Evolutionary conservation across 305 asterid species (phyloP), one percentile per base, ranked within the genome.

Genomic region (Solanum hybrid): DNA sequence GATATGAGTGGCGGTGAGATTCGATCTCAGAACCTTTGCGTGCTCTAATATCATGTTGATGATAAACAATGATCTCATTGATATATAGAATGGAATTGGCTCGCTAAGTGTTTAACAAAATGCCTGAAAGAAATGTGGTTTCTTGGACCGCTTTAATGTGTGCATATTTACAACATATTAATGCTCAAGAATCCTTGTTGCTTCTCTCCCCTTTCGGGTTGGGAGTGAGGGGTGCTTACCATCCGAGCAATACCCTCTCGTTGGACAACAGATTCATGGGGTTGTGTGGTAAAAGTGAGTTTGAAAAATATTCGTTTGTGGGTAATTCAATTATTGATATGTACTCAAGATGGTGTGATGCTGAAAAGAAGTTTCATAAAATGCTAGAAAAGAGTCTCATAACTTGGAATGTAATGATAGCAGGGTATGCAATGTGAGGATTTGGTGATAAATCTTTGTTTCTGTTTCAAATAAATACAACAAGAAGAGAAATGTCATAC

Each of bases 61-160:
- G 93, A 89, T 93, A 78, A 92, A 79, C 86, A 93, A 91, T 32
- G 92, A 93, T 90, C 92, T 95, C 83, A 92, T 95, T 38, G 93
- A 91, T 68, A 89, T 91, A 90, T 39, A 91, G 93, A 82, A 36
- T 91, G 81, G 89, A 90, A 4, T 26, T 72, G 24, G 5, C 0
- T 12, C 90, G 39, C 78, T 41, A 0, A 0, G 91, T 94, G 96
- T 95, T 95, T 70, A 93, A 93, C 76, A 87, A 37, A 94, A 95
- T 95, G 95, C 90, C 89, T 41, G 90, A 92, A 10, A 93, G 95
- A 61, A 93, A 93, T 89, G 94, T 94, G 38, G 95, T 95, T 83
- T 93, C 93, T 45, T 95, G 98, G 93, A 93, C 96, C 33, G 89
- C 95, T 79, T 88, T 94, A 27, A 94, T 94, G 95, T 91, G 94